phyloP scores from a whole-genome alignment of 495 filamentous ascomycete genomes.

The Aspergillus incahuasiensis region DNA sequence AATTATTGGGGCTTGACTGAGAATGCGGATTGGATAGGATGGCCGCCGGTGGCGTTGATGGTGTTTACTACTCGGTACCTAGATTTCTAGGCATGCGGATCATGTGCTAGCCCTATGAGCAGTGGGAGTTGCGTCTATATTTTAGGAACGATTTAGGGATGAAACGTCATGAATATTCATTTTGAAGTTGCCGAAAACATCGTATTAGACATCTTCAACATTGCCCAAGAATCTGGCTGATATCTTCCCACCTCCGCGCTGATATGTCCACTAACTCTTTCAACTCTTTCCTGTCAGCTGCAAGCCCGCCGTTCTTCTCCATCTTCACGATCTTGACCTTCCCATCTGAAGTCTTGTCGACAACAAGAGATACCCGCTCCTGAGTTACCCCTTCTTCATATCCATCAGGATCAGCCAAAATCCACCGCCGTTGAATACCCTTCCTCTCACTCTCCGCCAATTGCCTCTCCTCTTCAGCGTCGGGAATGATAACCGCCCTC shows the following conservation, averaged over 20 bases:
- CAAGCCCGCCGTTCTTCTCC: conserved; percentile 77
- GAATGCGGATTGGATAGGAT: neutral
- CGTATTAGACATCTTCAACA: conserved; percentile 21
- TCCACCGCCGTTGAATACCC: conserved; percentile 56
- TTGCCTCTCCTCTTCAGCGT: conserved; percentile 40
- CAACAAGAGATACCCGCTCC: conserved; percentile 68
- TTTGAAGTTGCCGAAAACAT: neutral
- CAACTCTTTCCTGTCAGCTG: conserved; percentile 52
- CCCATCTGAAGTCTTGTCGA: conserved; percentile 55
- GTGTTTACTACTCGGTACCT: conserved; percentile 6
- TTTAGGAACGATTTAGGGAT: conserved; percentile 20
- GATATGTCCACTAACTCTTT: conserved; percentile 49
- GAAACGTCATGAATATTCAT: conserved; percentile 24
- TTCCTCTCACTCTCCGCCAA: conserved; percentile 28
- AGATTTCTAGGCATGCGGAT: neutral
- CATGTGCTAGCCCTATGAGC: neutral
- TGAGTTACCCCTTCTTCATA: conserved; percentile 79
- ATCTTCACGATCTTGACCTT: conserved; percentile 60
- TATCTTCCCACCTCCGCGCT: conserved; percentile 50
- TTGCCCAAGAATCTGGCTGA: conserved; percentile 42
- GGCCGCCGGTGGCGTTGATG: neutral
- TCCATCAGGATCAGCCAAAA: conserved; percentile 82
- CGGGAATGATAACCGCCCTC: conserved; percentile 35
- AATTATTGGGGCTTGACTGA: neutral
- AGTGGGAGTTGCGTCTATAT: neutral